Conservation (phyloP, 305 asterid species). For the Ajuga reptans region DNA sequence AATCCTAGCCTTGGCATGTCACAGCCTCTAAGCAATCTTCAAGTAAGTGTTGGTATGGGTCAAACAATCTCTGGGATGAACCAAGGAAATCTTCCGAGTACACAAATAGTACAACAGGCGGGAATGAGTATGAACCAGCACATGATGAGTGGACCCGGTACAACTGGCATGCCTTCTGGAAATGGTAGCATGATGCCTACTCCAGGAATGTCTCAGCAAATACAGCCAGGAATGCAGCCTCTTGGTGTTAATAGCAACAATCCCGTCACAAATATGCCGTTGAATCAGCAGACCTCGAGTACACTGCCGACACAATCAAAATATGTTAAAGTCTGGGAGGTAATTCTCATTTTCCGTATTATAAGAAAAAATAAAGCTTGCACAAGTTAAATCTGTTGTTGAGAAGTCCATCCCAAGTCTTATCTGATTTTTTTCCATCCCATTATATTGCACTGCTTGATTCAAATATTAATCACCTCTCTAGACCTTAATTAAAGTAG, state of each 20-base stretch:
- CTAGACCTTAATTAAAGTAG: neutral
- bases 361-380: neutral
- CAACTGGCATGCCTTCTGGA: slow-evolving; percentile 58
- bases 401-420: neutral
- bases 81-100: slow-evolving; percentile 57
- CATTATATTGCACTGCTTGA: neutral
- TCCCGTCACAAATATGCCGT: slow-evolving; percentile 53
- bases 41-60: slow-evolving; percentile 52
- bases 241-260: slow-evolving; percentile 48
- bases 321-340: slow-evolving; percentile 97
- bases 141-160: slow-evolving; percentile 49
- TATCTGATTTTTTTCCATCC: neutral
- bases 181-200: slow-evolving; percentile 70
- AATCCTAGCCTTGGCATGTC: slow-evolving; percentile 53
- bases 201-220: slow-evolving; percentile 73
- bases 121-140: slow-evolving; percentile 63
- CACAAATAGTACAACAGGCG: slow-evolving; percentile 66
- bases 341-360: slow-evolving; percentile 20
- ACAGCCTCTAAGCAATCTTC: slow-evolving; percentile 54
- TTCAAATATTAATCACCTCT: neutral
- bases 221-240: slow-evolving; percentile 67
- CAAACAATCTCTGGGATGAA: slow-evolving; percentile 61
- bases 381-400: neutral
- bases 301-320: slow-evolving; percentile 71
- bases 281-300: slow-evolving; percentile 66